phyloP scores from a whole-genome alignment of 1,139 yeast species.

The Pichia sp. region DNA sequence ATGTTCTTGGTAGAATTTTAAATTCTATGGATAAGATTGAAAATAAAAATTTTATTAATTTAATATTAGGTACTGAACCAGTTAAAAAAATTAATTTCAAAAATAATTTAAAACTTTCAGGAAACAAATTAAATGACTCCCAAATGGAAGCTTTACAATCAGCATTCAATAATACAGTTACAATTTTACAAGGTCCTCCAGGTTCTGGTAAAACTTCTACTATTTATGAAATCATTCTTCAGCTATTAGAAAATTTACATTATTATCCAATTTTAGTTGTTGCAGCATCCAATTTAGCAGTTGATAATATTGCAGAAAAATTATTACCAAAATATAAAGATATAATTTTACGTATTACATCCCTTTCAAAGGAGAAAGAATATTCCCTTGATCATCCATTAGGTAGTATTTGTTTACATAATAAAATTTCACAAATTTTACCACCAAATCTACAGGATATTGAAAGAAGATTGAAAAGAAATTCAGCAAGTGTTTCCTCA shows the following conservation, averaged over 20 bases:
- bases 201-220: constrained; percentile 99
- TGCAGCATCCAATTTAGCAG: constrained; percentile 72
- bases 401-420: constrained; percentile 56
- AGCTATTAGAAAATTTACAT: constrained; percentile 37
- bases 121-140: constrained; percentile 51
- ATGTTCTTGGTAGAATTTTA: constrained; percentile 55
- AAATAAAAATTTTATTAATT: constrained; percentile 50
- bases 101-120: constrained; percentile 42
- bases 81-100: constrained; percentile 53
- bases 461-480: constrained; percentile 32
- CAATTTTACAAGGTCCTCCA: constrained; percentile 93
- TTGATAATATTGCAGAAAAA: constrained; percentile 71
- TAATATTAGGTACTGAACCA: constrained; percentile 56
- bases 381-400: constrained; percentile 51
- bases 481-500: constrained; percentile 26
- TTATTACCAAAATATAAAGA: constrained; percentile 44
- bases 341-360: constrained; percentile 53
- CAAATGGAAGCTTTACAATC: constrained; percentile 65
- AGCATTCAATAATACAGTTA: constrained; percentile 58
- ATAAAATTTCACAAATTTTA: constrained; percentile 46
- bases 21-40: constrained; percentile 57
- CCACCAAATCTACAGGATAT: constrained; percentile 40
- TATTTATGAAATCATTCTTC: constrained; percentile 66
- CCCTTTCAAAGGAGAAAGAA: constrained; percentile 56
- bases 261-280: constrained; percentile 57